phyloP scores from a whole-genome alignment of 2,329 filamentous ascomycete genomes.

The Fonsecaea nubica region DNA sequence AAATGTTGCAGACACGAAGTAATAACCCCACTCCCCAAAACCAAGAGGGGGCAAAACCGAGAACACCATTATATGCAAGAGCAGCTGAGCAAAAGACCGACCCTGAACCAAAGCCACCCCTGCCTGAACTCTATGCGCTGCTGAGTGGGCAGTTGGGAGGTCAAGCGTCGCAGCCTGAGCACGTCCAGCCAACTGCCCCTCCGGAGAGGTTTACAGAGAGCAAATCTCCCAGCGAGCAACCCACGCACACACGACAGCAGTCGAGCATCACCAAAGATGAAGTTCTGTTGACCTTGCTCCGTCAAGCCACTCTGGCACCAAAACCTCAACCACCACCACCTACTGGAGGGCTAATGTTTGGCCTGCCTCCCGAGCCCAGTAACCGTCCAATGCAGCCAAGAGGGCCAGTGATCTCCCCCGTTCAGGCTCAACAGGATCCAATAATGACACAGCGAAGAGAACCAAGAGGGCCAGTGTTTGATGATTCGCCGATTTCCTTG shows the following conservation, averaged over 20 bases:
- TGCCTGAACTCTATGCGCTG: slow-evolving; percentile 18
- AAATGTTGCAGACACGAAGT: slow-evolving; percentile 73
- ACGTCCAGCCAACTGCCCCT: slow-evolving; percentile 5
- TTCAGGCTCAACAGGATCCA: slow-evolving; percentile 28
- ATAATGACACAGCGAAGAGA: slow-evolving; percentile 30
- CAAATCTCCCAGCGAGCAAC: slow-evolving; percentile 28
- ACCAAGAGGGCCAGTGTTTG: slow-evolving; percentile 43
- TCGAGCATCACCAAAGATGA: slow-evolving; percentile 37
- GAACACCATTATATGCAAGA: slow-evolving; percentile 48
- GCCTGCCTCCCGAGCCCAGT: slow-evolving; percentile 13
- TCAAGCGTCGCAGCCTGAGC: slow-evolving; percentile 13
- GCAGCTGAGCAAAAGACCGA: slow-evolving; percentile 43
- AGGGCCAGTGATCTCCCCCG: slow-evolving; percentile 24
- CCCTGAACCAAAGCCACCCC: slow-evolving; percentile 18
- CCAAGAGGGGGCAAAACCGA: slow-evolving; percentile 41
- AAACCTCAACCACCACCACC: slow-evolving; percentile 35
- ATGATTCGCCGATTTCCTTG: slow-evolving; percentile 54
- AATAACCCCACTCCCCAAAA: slow-evolving; percentile 53
- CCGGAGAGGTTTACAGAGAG: slow-evolving; percentile 31
- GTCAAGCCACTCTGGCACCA: slow-evolving; percentile 37
- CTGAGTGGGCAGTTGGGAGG: slow-evolving; percentile 18
- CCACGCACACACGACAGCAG: slow-evolving; percentile 32
- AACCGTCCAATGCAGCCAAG: slow-evolving; percentile 18
- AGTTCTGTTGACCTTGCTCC: slow-evolving; percentile 37
- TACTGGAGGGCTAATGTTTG: slow-evolving; percentile 25